Evolutionary conservation across 495 filamentous ascomycete species (phyloP).

Genomic region (Xylaria longipes): DNA sequence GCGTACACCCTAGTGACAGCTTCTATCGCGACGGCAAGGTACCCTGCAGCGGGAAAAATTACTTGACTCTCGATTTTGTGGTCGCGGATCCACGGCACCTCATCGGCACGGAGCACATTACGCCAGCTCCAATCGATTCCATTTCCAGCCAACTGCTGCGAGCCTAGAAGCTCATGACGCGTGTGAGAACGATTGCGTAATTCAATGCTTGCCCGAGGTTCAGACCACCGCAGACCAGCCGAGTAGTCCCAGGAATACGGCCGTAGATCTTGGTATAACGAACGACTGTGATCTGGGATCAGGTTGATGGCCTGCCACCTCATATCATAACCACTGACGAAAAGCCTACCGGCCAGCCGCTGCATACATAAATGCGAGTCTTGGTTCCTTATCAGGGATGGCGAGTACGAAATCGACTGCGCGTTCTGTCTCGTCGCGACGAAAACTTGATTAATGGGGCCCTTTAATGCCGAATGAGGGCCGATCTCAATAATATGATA

Average conservation of each 20-base stretch:
- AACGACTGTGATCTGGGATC: no score
- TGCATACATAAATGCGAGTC: conserved; percentile 26
- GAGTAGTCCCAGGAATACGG: conserved; percentile 54
- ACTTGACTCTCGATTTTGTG: conserved; percentile 47
- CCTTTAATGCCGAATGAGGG: conserved; percentile 66
- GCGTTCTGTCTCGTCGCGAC: conserved; percentile 6
- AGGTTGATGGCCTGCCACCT: conserved; percentile 30
- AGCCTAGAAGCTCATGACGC: conserved; percentile 33
- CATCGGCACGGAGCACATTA: conserved; percentile 28
- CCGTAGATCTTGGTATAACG: conserved; percentile 40
- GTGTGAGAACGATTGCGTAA: conserved; percentile 42
- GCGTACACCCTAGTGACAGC: no score
- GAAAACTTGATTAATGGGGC: no score
- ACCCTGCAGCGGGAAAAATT: conserved; percentile 63
- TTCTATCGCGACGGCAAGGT: conserved; percentile 58
- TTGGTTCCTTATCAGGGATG: conserved; percentile 26
- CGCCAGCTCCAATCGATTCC: conserved; percentile 33
- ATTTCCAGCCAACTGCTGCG: conserved; percentile 23
- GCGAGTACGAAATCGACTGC: conserved; percentile 17
- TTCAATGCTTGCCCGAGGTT: conserved; percentile 42
- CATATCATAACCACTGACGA: conserved; percentile 37
- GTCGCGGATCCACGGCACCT: conserved; percentile 54
- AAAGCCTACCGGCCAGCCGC: conserved; percentile 43
- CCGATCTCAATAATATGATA: conserved; percentile 64
- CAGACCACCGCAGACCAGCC: conserved; percentile 40